Base-by-base conservation (phyloP, 2,329 filamentous ascomycete species). In the Chalaropsis thielavioides region DNA sequence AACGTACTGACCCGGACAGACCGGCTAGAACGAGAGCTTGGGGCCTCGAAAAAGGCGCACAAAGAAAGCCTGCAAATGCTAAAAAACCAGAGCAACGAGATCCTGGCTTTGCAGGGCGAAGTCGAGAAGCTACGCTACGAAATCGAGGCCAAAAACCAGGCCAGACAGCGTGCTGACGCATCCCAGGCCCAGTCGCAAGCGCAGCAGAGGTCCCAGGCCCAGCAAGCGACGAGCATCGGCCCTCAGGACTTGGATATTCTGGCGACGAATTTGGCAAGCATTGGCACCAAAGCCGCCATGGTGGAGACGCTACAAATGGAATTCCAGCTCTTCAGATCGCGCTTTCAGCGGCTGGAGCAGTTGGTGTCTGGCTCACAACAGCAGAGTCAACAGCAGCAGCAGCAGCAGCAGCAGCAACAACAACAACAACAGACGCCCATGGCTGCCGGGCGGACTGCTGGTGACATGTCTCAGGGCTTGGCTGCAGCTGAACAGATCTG, bases 261-360 rank as follows among this genome's bases (percentile, higher is more conserved):
- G 38, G 72, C 74, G 1, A 73, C 68, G 63, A 76, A 70, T 64
- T 74, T 77, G 35, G 71, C 74, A 43, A 76, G 73, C 64, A 74
- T 77, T 31, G 72, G 73, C 15, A 72, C 72, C 67, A 72, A 72
- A 43, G 74, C 75, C 24, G 75, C 71, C 64, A 73, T 76, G 62
- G 71, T 77, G 10, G 75, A 77, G 63, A 72, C 71, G 7, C 68
- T 77, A 24, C 74, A 75, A 68, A 78, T 77, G 75, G 76, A 77
- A 65, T 71, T 77, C 51, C 72, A 76, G 49, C 71, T 78, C 1
- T 71, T 77, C 64, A 75, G 75, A 67, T 71, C 72, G 3, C 70
- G 74, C 7, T 64, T 77, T 3, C 72, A 75, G 63, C 70, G 73
- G 19, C 69, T 75, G 17, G 75, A 77, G 61, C 68, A 38, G 27